Conservation (phyloP, 768 basidiomycete species). For the Paxillus ammoniavirescens region DNA sequence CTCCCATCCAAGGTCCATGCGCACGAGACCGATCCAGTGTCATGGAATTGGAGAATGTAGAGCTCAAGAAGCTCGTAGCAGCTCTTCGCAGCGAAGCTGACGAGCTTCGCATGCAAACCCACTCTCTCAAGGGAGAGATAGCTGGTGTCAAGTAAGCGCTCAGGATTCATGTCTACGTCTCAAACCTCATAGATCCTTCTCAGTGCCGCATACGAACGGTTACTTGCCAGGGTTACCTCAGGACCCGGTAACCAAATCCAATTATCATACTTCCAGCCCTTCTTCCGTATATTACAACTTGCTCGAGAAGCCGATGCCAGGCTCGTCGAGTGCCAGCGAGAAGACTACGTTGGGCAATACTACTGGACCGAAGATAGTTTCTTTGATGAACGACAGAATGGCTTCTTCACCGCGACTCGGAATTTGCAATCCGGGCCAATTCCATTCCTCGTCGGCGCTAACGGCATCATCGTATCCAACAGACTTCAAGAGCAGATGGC, state of each 20-base stretch:
- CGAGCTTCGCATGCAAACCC: not conserved
- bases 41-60: not conserved
- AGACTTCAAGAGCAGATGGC: constrained; percentile 1
- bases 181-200: not conserved
- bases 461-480: constrained; percentile 1
- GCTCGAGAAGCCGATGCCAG: constrained; percentile 1
- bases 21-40: not conserved
- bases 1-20: not conserved
- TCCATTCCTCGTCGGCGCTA: constrained; percentile 1
- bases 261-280: not conserved
- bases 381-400: not conserved
- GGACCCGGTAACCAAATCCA: not conserved
- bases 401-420: constrained; percentile 2
- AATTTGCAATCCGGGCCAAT: not conserved
- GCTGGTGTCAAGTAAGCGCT: not conserved
- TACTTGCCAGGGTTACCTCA: not conserved
- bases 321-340: not conserved
- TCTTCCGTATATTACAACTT: constrained; percentile 5
- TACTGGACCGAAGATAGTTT: constrained; percentile 8
- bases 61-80: not conserved
- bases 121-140: constrained; percentile 4
- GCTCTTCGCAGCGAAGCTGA: not conserved
- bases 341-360: constrained; percentile 2
- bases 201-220: not conserved
- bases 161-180: not conserved